Evolutionary conservation across 768 basidiomycete genomes (phyloP), one percentile per base, ranked within the genome.

Genomic region (Amanita exitialis): DNA sequence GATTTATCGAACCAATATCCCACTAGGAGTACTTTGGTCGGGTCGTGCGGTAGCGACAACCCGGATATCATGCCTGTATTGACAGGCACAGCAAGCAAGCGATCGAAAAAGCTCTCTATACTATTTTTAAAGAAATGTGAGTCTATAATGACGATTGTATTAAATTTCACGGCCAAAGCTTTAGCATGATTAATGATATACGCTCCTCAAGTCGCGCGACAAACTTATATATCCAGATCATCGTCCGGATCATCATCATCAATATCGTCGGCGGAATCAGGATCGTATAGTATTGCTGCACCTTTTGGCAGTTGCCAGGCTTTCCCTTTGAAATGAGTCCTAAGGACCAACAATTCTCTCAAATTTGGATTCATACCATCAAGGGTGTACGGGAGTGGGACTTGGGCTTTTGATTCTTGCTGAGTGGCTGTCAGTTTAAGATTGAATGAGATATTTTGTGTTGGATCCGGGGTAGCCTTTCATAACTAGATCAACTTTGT

Each of bases 211-310:
- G 30, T 12, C 30, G 44, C 30, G 44, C 16, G 30, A 30, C 30
- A 21, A 47, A 12, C 4, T 62, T 60, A 92, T 52, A 93, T 86
- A 59, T 95, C 89, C 53, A 95, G 69, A 66, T 95, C 92, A 62
- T 95, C 93, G 58, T 96, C 93, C 18, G 93, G 93, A 70, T 96
- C 93, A 50, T 95, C 93, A 49, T 94, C 93, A 61, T 96, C 93
- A 46, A 94, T 78, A 57, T 96, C 93, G 60, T 96, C 93, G 23
- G 87, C 91, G 23, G 89, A 90, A 62, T 94, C 93, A 7, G 93
- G 91, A 57, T 93, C 90, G 56, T 95, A 96, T 54, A 84, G 72
- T 49, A 96, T 94, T 1, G 78, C 73, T 8, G 72, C 70, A 23
- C 64, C 57, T 4, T 57, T 46, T n/a, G 46, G 54, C 54, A 38